These are phyloP conservation scores for Xerocomus spinulosus DNA, from an alignment of 768 basidiomycete genomes.

Conservation along the genomic window DNA sequence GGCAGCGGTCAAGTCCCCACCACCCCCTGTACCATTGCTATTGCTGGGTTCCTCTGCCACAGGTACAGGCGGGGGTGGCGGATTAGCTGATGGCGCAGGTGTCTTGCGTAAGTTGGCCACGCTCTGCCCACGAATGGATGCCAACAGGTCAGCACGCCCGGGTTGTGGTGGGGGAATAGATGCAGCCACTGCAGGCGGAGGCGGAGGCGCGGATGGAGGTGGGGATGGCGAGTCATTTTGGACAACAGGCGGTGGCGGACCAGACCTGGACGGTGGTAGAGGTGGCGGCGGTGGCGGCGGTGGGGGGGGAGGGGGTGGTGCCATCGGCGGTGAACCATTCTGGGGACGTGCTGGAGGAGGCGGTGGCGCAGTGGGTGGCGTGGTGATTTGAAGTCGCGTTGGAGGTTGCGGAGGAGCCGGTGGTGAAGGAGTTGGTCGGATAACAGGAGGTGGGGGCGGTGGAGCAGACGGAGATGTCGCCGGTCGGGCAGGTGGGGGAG, in stretches of 20 bases:
- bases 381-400: constrained; percentile 15
- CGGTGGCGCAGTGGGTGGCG: constrained; percentile 35
- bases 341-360: constrained; percentile 32
- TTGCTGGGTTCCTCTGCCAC: constrained; percentile 30
- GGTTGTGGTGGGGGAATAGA: constrained; percentile 45
- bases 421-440: constrained; percentile 27
- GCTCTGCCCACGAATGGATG: constrained; percentile 79
- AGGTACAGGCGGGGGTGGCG: constrained; percentile 33
- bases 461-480: constrained; percentile 31
- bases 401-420: constrained; percentile 29
- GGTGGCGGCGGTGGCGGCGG: constrained; percentile 39
- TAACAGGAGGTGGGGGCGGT: constrained; percentile 20
- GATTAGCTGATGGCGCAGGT: constrained; percentile 25
- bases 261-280: constrained; percentile 23
- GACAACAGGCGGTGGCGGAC: constrained; percentile 25
- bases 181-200: constrained; percentile 30
- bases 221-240: constrained; percentile 30
- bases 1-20: constrained; percentile 75
- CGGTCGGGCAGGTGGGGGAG: constrained; percentile 36
- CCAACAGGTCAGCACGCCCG: constrained; percentile 63
- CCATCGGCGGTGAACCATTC: constrained; percentile 16
- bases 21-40: constrained; percentile 34
- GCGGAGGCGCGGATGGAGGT: constrained; percentile 37
- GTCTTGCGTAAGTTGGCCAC: constrained; percentile 66
- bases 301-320: constrained; percentile 30